Evolutionary conservation across 768 basidiomycete species (phyloP).

Genomic region (Pholiota microspora): DNA sequence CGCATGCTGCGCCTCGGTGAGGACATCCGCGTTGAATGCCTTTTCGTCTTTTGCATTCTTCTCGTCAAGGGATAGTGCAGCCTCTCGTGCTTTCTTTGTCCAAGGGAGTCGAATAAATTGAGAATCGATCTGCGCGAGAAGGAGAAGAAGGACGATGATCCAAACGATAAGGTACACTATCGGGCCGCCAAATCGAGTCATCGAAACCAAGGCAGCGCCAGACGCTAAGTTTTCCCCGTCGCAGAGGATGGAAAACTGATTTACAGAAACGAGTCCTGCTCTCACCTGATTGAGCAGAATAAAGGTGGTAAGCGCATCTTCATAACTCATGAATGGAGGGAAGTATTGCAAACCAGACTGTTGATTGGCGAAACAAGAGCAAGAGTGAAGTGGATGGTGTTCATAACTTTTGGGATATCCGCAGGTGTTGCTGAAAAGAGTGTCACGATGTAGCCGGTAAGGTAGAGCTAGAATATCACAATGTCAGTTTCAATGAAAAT

Average conservation of each 20-base stretch:
- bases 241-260: conserved; percentile 74
- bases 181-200: conserved; percentile 69
- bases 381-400: conserved; percentile 51
- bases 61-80: conserved; percentile 7
- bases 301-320: conserved; percentile 17
- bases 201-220: conserved; percentile 43
- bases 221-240: conserved; percentile 49
- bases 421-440: conserved; percentile 60
- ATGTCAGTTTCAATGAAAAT: background rate
- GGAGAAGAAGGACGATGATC: conserved; percentile 51
- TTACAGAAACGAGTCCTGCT: conserved; percentile 73
- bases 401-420: conserved; percentile 46
- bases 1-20: background rate
- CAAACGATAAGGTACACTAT: conserved; percentile 71
- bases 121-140: conserved; percentile 73
- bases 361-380: conserved; percentile 68
- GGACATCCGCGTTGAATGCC: background rate
- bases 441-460: conserved; percentile 53
- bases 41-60: conserved; percentile 34
- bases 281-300: conserved; percentile 37
- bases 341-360: conserved; percentile 24
- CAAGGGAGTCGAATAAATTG: conserved; percentile 49
- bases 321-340: background rate
- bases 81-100: conserved; percentile 12
- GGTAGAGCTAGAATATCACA: conserved; percentile 46